Conservation (phyloP, 352 stramenopile genomes). For the Phytophthora kernoviae region DNA sequence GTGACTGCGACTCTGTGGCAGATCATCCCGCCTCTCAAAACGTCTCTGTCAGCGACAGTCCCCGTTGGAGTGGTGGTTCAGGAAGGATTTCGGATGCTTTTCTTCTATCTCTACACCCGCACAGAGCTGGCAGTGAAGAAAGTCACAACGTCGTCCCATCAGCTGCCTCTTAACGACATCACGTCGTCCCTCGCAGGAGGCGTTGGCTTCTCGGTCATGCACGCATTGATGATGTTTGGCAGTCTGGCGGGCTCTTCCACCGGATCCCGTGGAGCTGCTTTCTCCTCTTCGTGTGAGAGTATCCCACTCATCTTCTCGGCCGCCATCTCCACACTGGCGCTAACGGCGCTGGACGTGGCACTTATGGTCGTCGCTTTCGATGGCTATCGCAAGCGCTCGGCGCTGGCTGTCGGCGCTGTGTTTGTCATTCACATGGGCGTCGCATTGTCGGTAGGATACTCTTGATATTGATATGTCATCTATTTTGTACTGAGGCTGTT, state of each 20-base stretch:
- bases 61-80: constrained; percentile 71
- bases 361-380: constrained; percentile 88
- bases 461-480: not conserved
- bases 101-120: constrained; percentile 81
- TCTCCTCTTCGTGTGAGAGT: constrained; percentile 69
- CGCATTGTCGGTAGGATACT: constrained; percentile 64
- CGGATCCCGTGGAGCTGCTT: constrained; percentile 68
- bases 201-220: constrained; percentile 85
- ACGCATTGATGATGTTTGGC: constrained; percentile 86
- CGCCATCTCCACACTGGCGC: constrained; percentile 69
- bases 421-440: constrained; percentile 77
- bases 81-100: constrained; percentile 68
- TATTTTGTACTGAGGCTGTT: constrained; percentile 15
- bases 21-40: constrained; percentile 76
- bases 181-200: constrained; percentile 80
- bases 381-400: constrained; percentile 72
- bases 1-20: constrained; percentile 77
- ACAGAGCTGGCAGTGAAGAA: constrained; percentile 76
- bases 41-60: constrained; percentile 77
- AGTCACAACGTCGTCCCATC: constrained; percentile 75
- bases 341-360: constrained; percentile 78
- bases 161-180: constrained; percentile 85
- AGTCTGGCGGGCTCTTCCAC: constrained; percentile 76
- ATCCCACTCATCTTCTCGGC: constrained; percentile 77
- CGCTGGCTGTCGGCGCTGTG: constrained; percentile 50